These are phyloP conservation scores for Trematosphaeria pertusa DNA, from an alignment of 2,329 filamentous ascomycete genomes.

Conservation along the genomic window DNA sequence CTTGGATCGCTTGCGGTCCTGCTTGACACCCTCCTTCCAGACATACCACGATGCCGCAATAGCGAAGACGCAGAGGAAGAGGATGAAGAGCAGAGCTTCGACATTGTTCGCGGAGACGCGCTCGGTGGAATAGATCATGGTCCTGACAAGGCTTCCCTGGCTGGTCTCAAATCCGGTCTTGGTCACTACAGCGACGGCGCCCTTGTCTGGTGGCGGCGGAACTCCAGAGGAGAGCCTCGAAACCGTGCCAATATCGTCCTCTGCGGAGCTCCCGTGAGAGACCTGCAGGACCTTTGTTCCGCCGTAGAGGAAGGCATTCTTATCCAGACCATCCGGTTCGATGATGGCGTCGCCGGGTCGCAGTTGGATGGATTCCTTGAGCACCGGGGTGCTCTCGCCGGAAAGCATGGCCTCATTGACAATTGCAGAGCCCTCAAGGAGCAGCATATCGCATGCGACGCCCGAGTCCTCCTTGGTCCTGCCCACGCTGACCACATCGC, in stretches of 20 bases:
- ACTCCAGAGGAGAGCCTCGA: slow-evolving; percentile 78
- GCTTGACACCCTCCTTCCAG: slow-evolving; percentile 93
- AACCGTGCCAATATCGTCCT: slow-evolving; percentile 65
- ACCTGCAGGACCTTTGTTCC: slow-evolving; percentile 97
- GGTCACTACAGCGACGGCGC: slow-evolving; percentile 89
- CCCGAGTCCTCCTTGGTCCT: slow-evolving; percentile 97
- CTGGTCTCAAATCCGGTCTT: slow-evolving; percentile 99
- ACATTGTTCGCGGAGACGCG: slow-evolving; percentile 98
- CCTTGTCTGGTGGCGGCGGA: slow-evolving; percentile 85
- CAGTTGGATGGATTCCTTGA: slow-evolving; percentile 95
- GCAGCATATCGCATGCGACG: slow-evolving; percentile 94
- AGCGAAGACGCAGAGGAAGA: slow-evolving; percentile 95
- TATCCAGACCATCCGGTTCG: slow-evolving; percentile 91
- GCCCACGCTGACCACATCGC: slow-evolving; percentile 89
- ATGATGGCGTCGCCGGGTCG: slow-evolving; percentile 80
- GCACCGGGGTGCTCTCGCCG: slow-evolving; percentile 92
- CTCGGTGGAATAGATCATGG: slow-evolving; percentile 99
- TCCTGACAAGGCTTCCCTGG: slow-evolving; percentile 94
- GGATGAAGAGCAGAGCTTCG: slow-evolving; percentile 95
- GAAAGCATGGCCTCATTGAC: slow-evolving; percentile 99
- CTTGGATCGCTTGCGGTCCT: slow-evolving; percentile 96
- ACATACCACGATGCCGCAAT: slow-evolving; percentile 99
- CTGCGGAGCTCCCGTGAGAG: slow-evolving; percentile 81
- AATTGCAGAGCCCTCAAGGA: slow-evolving; percentile 94
- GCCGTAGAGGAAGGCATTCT: slow-evolving; percentile 95